phyloP scores from a whole-genome alignment of 2,329 filamentous ascomycete genomes.

The Pseudogymnoascus sp. region DNA sequence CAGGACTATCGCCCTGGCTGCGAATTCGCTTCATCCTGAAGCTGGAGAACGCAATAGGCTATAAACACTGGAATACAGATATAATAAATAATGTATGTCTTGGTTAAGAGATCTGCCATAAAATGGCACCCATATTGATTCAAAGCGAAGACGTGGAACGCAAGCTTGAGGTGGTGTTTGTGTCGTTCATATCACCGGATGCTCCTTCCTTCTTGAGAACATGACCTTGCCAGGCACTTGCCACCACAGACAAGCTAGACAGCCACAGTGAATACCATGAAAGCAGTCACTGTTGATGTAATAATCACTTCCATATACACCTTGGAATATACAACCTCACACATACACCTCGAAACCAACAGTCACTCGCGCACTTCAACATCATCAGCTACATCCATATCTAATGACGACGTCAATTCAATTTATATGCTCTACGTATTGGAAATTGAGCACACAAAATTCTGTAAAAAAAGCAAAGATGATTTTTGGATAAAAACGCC shows the following conservation, averaged over 20 bases:
- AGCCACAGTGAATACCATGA: background rate
- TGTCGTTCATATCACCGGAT: background rate
- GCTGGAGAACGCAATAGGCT: background rate
- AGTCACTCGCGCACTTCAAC: background rate
- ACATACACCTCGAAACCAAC: background rate
- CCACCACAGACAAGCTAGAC: background rate
- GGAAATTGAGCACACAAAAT: constrained; percentile 10
- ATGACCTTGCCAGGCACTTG: background rate
- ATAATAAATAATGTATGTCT: constrained; percentile 1
- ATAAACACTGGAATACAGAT: background rate
- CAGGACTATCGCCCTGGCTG: constrained; percentile 12
- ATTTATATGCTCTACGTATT: background rate
- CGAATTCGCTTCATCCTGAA: constrained; percentile 19
- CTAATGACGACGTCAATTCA: background rate
- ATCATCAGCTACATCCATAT: background rate
- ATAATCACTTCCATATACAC: background rate
- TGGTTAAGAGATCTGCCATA: background rate
- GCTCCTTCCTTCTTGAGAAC: background rate
- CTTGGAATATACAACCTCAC: background rate
- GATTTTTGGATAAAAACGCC: constrained; percentile 26
- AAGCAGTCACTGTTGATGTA: background rate
- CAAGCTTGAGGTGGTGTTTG: background rate
- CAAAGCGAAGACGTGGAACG: too few species aligned
- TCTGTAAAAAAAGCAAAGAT: constrained; percentile 14
- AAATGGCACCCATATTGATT: background rate